Percentiles rank a stretch among this genome's conserved stretches.
These are phyloP conservation scores for Lomentospora prolificans DNA, from an alignment of 2,329 filamentous ascomycete species.

Conservation along the genomic window DNA sequence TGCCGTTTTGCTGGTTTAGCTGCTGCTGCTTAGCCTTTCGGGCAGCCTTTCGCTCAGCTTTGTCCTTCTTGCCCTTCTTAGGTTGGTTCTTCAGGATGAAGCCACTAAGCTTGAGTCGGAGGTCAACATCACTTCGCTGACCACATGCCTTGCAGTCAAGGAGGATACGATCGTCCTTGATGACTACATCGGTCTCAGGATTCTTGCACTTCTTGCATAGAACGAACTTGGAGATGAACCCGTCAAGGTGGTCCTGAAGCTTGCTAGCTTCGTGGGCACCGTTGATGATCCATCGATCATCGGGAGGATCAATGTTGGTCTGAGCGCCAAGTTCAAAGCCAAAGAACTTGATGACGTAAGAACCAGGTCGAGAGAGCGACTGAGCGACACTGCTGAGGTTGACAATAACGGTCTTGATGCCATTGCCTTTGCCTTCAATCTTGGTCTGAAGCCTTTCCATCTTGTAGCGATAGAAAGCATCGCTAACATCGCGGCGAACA, in stretches of 20 bases:
- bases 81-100: constrained; percentile 96
- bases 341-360: constrained; percentile 99
- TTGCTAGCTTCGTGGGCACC: constrained; percentile 90
- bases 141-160: constrained; percentile 99
- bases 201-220: constrained; percentile 99
- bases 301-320: constrained; percentile 93
- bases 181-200: constrained; percentile 89
- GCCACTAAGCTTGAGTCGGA: constrained; percentile 88
- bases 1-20: constrained; percentile 39
- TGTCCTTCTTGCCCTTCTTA: constrained; percentile 94
- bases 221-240: constrained; percentile 97
- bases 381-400: constrained; percentile 90
- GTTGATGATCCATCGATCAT: constrained; percentile 99
- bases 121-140: constrained; percentile 81
- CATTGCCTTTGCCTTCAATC: constrained; percentile 99
- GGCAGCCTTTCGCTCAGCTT: constrained; percentile 82
- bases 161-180: constrained; percentile 86
- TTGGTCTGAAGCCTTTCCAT: constrained; percentile 99
- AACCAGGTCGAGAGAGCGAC: constrained; percentile 82
- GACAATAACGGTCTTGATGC: constrained; percentile 97
- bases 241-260: constrained; percentile 95
- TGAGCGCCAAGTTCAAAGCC: constrained; percentile 97
- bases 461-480: constrained; percentile 99
- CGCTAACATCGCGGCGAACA: constrained; percentile 94
- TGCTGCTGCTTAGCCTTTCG: constrained; percentile 79